Conservation (phyloP, 2,329 filamentous ascomycete species). For the Mycosphaerella sp. region DNA sequence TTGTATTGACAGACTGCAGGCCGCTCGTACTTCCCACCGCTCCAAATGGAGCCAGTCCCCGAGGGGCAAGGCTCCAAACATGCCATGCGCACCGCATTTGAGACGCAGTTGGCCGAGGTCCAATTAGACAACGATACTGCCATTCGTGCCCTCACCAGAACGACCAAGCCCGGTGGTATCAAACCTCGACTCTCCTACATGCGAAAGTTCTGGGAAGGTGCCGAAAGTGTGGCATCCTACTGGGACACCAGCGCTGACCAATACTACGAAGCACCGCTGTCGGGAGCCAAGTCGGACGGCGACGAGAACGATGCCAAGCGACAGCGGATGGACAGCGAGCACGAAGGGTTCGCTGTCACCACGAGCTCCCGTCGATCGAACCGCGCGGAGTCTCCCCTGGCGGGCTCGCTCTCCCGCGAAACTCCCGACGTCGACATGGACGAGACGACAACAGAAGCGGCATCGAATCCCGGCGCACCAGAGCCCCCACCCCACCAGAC, state of each 20-base stretch:
- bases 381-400: background rate
- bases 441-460: background rate
- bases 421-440: background rate
- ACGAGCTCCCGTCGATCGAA: background rate
- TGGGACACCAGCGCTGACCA: slow-evolving; percentile 56
- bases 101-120: slow-evolving; percentile 46
- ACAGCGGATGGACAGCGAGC: slow-evolving; percentile 19
- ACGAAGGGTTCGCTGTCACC: slow-evolving; percentile 7
- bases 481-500: slow-evolving; percentile 6
- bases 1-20: slow-evolving; percentile 10
- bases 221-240: slow-evolving; percentile 55
- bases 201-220: slow-evolving; percentile 54
- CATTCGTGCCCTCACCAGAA: slow-evolving; percentile 50
- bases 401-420: background rate
- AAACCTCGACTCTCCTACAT: slow-evolving; percentile 49
- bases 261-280: slow-evolving; percentile 39
- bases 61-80: slow-evolving; percentile 39
- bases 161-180: slow-evolving; percentile 39
- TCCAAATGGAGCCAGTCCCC: slow-evolving; percentile 16
- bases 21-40: slow-evolving; percentile 36
- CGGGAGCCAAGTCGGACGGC: slow-evolving; percentile 9
- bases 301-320: slow-evolving; percentile 24
- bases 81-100: slow-evolving; percentile 45
- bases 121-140: slow-evolving; percentile 50
- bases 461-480: slow-evolving; percentile 4